Conservation (phyloP, 371 early-diverging fungal genomes). For the Haplosporangium sp. region DNA sequence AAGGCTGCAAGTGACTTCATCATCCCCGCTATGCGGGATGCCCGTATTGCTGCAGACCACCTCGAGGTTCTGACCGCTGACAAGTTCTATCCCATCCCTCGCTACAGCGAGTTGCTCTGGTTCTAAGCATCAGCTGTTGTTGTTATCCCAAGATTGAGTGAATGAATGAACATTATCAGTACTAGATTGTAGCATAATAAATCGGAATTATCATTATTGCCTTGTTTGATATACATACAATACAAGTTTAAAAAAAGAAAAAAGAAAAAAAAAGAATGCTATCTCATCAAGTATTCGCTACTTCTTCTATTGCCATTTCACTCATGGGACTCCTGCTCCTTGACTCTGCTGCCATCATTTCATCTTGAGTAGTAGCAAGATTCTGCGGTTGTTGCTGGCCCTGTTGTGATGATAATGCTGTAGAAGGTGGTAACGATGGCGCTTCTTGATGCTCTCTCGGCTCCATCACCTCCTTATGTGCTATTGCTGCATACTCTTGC, state of each 20-base stretch:
- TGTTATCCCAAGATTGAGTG: too few species aligned
- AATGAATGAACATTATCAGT: too few species aligned
- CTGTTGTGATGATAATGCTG: not conserved
- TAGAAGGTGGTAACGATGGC: not conserved
- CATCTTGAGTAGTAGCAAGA: not conserved
- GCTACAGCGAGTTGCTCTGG: conserved; percentile 93
- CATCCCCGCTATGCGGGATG: conserved; percentile 76
- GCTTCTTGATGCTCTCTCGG: not conserved
- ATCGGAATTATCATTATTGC: too few species aligned
- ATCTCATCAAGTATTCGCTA: too few species aligned
- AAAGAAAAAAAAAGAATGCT: too few species aligned
- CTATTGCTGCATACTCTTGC: too few species aligned
- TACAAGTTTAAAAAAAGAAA: too few species aligned
- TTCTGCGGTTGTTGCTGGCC: not conserved
- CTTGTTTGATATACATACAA: too few species aligned
- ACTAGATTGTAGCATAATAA: too few species aligned
- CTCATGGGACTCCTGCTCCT: conserved; percentile 6
- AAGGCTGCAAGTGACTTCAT: conserved; percentile 69
- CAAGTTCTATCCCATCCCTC: conserved; percentile 96
- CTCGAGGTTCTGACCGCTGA: conserved; percentile 87
- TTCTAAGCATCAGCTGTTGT: conserved; percentile 20
- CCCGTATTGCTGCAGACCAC: conserved; percentile 79
- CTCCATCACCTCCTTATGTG: too few species aligned
- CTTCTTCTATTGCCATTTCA: conserved; percentile 21
- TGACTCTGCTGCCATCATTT: not conserved